Conservation (phyloP, 257 asterid genomes). For the Gentiana straminea region DNA sequence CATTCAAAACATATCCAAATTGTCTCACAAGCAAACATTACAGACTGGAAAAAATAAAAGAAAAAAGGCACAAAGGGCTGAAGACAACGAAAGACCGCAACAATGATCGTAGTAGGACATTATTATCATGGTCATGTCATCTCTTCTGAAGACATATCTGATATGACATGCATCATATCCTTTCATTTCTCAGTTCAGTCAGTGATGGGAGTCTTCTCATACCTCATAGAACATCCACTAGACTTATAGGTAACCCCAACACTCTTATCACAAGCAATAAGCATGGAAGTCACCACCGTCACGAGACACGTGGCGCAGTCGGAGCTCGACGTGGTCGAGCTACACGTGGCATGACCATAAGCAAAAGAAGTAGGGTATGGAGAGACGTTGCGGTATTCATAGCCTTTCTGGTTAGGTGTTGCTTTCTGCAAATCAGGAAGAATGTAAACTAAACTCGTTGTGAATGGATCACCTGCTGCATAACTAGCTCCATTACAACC, state of each 20-base stretch:
- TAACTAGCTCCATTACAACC: conserved; percentile 37
- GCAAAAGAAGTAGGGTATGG: conserved; percentile 78
- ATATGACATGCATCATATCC: too few relatives aligned
- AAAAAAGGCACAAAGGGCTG: too few relatives aligned
- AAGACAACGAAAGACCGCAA: too few relatives aligned
- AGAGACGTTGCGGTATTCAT: conserved; percentile 47
- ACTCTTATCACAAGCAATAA: conserved; percentile 33
- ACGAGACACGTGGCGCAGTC: conserved; percentile 52
- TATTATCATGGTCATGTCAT: too few relatives aligned
- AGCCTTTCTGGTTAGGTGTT: conserved; percentile 29
- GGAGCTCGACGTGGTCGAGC: conserved; percentile 19
- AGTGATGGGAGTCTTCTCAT: conserved; percentile 69
- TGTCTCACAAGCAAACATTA: too few relatives aligned
- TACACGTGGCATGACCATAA: conserved; percentile 67
- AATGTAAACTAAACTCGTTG: conserved; percentile 37
- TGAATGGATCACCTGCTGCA: conserved; percentile 49
- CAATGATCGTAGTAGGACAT: too few relatives aligned
- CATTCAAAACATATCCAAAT: too few relatives aligned
- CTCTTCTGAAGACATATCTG: too few relatives aligned
- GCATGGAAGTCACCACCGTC: conserved; percentile 36
- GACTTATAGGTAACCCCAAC: conserved; percentile 50
- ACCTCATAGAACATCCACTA: conserved; percentile 52
- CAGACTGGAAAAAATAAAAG: too few relatives aligned
- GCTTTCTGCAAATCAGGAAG: conserved; percentile 32
- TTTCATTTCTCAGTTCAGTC: conserved; percentile 9